Conservation (phyloP, 345 rosid genomes). For the Populus euphratica region DNA sequence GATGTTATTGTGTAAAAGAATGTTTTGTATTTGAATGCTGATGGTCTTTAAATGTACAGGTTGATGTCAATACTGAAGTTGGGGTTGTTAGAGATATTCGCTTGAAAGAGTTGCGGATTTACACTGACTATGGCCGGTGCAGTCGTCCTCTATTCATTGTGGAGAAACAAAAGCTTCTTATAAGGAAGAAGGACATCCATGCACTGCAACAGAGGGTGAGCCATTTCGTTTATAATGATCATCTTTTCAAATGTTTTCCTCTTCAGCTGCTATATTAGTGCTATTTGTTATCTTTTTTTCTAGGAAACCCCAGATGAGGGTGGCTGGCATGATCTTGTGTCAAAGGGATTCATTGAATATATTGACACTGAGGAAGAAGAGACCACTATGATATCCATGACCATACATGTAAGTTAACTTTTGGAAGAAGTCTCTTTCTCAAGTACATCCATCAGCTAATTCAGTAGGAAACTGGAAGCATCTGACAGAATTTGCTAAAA, state of each 20-base stretch:
- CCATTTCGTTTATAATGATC: not conserved
- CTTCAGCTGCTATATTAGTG: not conserved
- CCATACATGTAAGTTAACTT: constrained; percentile 70
- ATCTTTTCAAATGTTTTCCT: not conserved
- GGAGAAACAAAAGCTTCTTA: constrained; percentile 88
- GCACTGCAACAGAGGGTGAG: constrained; percentile 86
- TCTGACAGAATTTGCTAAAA: constrained; percentile 7
- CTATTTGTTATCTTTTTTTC: constrained; percentile 1
- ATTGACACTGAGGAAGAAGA: constrained; percentile 98
- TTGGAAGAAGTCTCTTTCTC: not conserved
- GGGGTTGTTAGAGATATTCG: constrained; percentile 96
- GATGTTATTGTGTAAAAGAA: not conserved
- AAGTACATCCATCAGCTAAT: not conserved
- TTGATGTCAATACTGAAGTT: constrained; percentile 95
- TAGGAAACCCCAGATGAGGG: constrained; percentile 84
- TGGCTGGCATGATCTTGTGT: constrained; percentile 94
- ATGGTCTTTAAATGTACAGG: constrained; percentile 41
- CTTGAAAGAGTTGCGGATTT: constrained; percentile 80
- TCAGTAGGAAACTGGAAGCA: not conserved
- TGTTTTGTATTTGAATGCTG: constrained; percentile 4
- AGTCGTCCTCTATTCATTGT: constrained; percentile 95
- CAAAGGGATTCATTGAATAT: constrained; percentile 84
- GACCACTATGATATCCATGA: constrained; percentile 99
- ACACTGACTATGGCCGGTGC: constrained; percentile 98
- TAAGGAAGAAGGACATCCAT: constrained; percentile 78